Evolutionary conservation across 176 grass and related monocot genomes (phyloP).

Genomic region (Oryza rufipogon): DNA sequence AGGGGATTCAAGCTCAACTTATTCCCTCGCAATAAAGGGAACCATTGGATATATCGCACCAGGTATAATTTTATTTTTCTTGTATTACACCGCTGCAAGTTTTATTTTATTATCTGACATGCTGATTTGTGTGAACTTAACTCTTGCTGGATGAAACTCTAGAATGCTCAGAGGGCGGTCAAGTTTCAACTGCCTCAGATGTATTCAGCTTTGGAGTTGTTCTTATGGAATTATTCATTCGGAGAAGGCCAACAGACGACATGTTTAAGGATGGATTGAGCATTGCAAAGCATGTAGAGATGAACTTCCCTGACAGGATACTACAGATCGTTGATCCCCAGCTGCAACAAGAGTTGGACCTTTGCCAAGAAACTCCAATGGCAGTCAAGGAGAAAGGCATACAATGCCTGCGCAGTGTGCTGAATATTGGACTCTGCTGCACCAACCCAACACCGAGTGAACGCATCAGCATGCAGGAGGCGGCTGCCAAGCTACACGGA

Average conservation of each 20-base stretch:
- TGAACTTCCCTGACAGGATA: conserved; percentile 16
- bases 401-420: neutral
- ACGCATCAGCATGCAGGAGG: neutral
- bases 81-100: too few species aligned
- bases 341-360: neutral
- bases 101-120: too few species aligned
- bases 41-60: conserved; percentile 43
- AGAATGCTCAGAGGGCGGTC: neutral
- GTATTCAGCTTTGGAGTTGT: conserved; percentile 34
- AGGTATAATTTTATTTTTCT: too few species aligned
- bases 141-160: neutral
- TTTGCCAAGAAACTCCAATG: neutral
- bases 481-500: neutral
- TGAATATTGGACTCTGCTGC: neutral
- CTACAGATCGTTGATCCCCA: conserved; percentile 10
- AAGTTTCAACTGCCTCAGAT: neutral
- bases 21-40: neutral
- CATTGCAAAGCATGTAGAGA: neutral
- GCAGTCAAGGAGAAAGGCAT: neutral
- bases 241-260: conserved; percentile 19
- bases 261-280: conserved; percentile 32
- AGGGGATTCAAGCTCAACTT: neutral
- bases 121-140: neutral
- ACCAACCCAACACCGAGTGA: neutral
- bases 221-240: conserved; percentile 17